These are phyloP conservation scores for Microsporum audouinii DNA, from an alignment of 2,329 filamentous ascomycete species.

Conservation along the genomic window DNA sequence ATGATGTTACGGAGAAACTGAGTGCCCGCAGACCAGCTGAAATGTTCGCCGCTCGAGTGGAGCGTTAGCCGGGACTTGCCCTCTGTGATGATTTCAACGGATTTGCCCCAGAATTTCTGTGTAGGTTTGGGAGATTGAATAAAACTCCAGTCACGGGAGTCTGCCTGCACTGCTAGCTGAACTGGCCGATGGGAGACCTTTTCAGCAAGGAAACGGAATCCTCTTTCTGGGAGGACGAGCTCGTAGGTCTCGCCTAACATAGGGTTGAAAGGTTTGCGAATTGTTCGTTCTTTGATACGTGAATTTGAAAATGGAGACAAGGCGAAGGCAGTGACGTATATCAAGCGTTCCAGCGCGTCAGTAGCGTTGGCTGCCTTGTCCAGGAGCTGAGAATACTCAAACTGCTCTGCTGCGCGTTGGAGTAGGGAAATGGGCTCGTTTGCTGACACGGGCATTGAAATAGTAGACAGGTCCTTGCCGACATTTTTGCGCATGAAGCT, in stretches of 20 bases:
- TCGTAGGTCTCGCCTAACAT: constrained; percentile 94
- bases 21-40: constrained; percentile 78
- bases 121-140: constrained; percentile 76
- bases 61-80: constrained; percentile 71
- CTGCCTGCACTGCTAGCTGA: constrained; percentile 84
- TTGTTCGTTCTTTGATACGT: constrained; percentile 77
- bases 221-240: constrained; percentile 73
- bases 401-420: constrained; percentile 76
- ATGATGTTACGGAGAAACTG: constrained; percentile 93
- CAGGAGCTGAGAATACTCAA: constrained; percentile 81
- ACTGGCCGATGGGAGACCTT: constrained; percentile 92
- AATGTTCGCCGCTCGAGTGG: constrained; percentile 65
- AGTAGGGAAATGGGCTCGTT: constrained; percentile 86
- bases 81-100: constrained; percentile 84
- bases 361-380: constrained; percentile 53
- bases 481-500: constrained; percentile 94
- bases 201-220: constrained; percentile 85
- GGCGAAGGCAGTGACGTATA: constrained; percentile 83
- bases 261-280: constrained; percentile 94
- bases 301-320: constrained; percentile 72
- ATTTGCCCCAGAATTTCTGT: constrained; percentile 99
- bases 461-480: constrained; percentile 90
- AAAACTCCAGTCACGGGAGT: constrained; percentile 73
- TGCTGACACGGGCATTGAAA: constrained; percentile 92
- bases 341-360: constrained; percentile 57